Base-by-base conservation (phyloP, 192 early-diverging fungal genomes). In the Phycomyces nitens region DNA sequence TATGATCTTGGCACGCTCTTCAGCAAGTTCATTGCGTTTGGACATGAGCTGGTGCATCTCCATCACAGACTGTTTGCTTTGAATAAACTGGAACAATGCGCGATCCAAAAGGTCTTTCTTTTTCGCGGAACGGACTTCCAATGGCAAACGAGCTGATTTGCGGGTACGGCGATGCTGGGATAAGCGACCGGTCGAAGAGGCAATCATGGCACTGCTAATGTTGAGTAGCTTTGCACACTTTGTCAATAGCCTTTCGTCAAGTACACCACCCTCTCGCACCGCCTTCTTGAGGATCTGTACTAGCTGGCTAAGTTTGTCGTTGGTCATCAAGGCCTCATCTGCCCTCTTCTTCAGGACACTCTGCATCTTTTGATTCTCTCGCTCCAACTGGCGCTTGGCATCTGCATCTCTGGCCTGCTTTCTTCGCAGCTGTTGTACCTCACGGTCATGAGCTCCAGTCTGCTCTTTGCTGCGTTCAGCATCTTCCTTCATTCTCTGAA, bases 401-500 rank as follows among this genome's bases (percentile, higher is more conserved):
- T 82, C 77, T 2, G 65, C 47, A 24, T 80, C 80, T 14, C 69
- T 68, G 12, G 65, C 68, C 68, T 86, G 85, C 29, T 77, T 75
- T 3, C 77, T 60, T 20, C 83, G 72, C 21, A 87, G 64, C 10
- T 76, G 78, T 41, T 84, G 77, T 51, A 88, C 77, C 65, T 86
- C 86, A 55, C 78, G 78, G 60, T 83, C 79, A 27, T 77, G 77
- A 24, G 70, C 60, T 15, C 76, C 77, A 20, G 81, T 79, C 66
- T 84, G 69, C 50, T 88, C 83, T 51, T 86, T 75, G 64, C 78
- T 78, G 12, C 77, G 72, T 47, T 88, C 77, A 0, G 84, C 73
- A 59, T 91, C 88, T 38, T 82, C 83, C 57, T 86, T 85, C 72
- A 91, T 86, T 8, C 87, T 79, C 60, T 86, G 87, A 60, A 91